phyloP scores from a whole-genome alignment of 768 basidiomycete species.

The Phallus indusiatus region DNA sequence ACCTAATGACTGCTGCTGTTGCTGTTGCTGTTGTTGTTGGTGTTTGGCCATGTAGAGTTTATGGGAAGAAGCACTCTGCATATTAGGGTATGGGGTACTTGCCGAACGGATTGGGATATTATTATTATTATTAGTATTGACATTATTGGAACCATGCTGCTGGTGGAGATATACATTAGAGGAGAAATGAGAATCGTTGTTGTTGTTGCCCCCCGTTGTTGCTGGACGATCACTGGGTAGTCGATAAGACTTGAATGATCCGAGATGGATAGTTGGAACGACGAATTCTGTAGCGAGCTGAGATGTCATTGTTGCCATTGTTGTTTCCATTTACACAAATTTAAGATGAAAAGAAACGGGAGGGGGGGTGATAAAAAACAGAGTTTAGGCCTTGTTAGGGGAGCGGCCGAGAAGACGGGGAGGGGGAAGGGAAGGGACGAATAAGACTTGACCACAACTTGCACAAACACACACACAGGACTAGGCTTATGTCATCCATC shows the following conservation, averaged over 20 bases:
- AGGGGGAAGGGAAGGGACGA: neutral
- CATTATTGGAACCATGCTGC: neutral
- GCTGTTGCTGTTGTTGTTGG: neutral
- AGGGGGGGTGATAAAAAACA: neutral
- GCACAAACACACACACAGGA: neutral
- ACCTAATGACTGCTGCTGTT: no score
- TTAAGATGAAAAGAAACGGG: no score
- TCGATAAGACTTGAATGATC: slow-evolving; percentile 13
- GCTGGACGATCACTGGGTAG: neutral
- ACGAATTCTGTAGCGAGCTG: slow-evolving; percentile 8
- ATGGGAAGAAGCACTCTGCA: neutral
- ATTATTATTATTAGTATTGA: slow-evolving; percentile 2
- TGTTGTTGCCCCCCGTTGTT: neutral
- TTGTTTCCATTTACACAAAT: neutral
- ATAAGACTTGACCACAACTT: no score
- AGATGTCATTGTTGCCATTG: neutral
- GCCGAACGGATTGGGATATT: slow-evolving; percentile 1
- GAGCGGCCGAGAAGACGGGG: neutral
- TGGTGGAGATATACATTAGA: neutral
- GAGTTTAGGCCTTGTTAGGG: neutral
- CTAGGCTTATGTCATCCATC: neutral
- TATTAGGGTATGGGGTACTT: slow-evolving; percentile 1
- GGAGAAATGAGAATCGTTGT: neutral
- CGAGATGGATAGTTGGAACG: slow-evolving; percentile 15
- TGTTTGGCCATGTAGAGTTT: neutral